Evolutionary conservation across 495 filamentous ascomycete genomes (phyloP), one percentile per base, ranked within the genome.

Genomic region (Astrothelium macrocarpum): DNA sequence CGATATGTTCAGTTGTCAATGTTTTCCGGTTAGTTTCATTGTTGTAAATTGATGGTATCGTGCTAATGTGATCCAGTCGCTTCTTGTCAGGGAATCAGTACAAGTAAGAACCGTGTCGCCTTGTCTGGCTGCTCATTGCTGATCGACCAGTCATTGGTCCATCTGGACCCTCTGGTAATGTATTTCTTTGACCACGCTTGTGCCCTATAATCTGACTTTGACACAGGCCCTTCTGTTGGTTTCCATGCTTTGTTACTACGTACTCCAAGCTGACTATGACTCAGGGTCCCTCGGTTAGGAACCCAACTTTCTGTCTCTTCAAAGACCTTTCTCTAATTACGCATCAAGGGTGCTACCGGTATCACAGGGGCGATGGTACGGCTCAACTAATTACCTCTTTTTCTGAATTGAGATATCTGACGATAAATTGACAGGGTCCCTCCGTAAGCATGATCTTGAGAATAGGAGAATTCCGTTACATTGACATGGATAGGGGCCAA

Each of bases 1-100:
- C 39, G 59, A 16, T 59, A 42, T 26, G 62, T 66, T 31, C 43
- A 66, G 32, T 56, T 66, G 9, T 46, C 45, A 32, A 20, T 66
- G 26, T 66, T 62, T 32, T 29, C 64, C n/a, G 43, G 43, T 49
- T 49, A 10, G 43, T 3, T 18, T 18, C 7, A 14, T 18, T 49
- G 3, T 20, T 20, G 3, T 10, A 49, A 4, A 20, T 18, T 20
- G n/a, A 49, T 3, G n/a, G 9, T 49, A 49, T 18, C n/a, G 9
- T 49, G n/a, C n/a, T 49, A 20, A 49, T 20, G 43, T 49, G n/a
- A 20, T 16, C n/a, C 43, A 11, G 59, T 63, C 9, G 29, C 45
- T 32, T 61, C 60, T 9, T 66, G 64, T 20, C 60, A 62, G 36
- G 64, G 60, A 29, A 31, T 66, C 11, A 25, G 31, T 25, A 46